Evolutionary conservation across 345 rosid species (phyloP).

Genomic region (Lumnitzera racemosa): DNA sequence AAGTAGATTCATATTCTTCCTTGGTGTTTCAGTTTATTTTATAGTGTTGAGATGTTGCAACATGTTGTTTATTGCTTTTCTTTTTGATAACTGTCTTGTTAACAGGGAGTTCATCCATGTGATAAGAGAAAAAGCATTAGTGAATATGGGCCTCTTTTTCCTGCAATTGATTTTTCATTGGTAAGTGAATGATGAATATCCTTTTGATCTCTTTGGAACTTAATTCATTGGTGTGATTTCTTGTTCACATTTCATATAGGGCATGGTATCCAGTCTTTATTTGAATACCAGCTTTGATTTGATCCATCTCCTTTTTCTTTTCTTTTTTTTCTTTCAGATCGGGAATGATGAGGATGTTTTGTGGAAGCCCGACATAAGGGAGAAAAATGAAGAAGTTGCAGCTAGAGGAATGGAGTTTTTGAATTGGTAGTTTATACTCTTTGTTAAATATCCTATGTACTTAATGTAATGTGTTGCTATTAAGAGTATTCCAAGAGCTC

Average conservation of each 20-base stretch:
- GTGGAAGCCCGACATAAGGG: constrained; percentile 50
- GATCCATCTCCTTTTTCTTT: not conserved
- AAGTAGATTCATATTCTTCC: too few relatives aligned
- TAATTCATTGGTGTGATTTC: not conserved
- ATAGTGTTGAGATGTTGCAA: not conserved
- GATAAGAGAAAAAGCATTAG: constrained; percentile 58
- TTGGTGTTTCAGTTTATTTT: not conserved
- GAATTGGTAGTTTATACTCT: constrained; percentile 31
- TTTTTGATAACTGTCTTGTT: not conserved
- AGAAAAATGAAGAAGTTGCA: constrained; percentile 41
- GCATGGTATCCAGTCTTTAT: too few relatives aligned
- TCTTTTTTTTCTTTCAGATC: constrained; percentile 26
- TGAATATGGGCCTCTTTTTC: constrained; percentile 46
- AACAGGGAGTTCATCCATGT: constrained; percentile 71
- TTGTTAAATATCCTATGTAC: not conserved
- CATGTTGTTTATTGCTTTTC: not conserved
- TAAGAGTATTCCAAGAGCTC: too few relatives aligned
- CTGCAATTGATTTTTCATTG: constrained; percentile 62
- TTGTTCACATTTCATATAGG: not conserved
- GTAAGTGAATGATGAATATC: constrained; percentile 19
- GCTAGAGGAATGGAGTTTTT: constrained; percentile 53
- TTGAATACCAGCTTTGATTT: not conserved
- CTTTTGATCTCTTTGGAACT: not conserved
- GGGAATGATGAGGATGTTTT: constrained; percentile 57
- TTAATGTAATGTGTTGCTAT: not conserved